Percentiles rank a stretch among this genome's conserved stretches.
These are phyloP conservation scores for Penicillium verrucosum DNA, from an alignment of 2,329 filamentous ascomycete species.

Conservation along the genomic window DNA sequence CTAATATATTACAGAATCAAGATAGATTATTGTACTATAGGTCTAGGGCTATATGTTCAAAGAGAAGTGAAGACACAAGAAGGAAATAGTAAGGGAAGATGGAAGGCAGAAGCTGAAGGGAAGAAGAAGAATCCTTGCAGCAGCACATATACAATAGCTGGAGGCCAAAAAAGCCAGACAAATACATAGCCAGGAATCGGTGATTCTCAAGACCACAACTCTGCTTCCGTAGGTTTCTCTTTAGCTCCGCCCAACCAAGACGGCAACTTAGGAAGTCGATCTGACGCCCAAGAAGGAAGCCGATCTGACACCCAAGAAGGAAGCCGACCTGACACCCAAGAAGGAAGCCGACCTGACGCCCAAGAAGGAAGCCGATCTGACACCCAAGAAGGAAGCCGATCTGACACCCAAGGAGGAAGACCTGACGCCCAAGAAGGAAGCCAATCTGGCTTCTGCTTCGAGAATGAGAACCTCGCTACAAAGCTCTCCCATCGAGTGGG, in stretches of 20 bases:
- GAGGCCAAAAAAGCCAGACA: background rate
- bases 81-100: background rate
- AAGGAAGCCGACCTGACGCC: slow-evolving; percentile 5
- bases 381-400: slow-evolving; percentile 8
- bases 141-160: background rate
- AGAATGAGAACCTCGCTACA: slow-evolving; percentile 1
- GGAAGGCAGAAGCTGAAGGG: background rate
- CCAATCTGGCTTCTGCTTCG: slow-evolving; percentile 3
- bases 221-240: slow-evolving; percentile 13
- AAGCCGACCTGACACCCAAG: slow-evolving; percentile 6
- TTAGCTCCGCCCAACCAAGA: slow-evolving; percentile 6
- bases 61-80: background rate
- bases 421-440: background rate
- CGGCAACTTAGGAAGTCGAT: slow-evolving; percentile 1
- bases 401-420: background rate
- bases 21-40: background rate
- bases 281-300: slow-evolving; percentile 5
- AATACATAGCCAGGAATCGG: background rate
- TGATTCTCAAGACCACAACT: slow-evolving; percentile 20
- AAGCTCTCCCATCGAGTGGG: slow-evolving; percentile 9
- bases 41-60: background rate
- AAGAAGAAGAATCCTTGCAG: background rate
- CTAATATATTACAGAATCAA: background rate
- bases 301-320: slow-evolving; percentile 3
- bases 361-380: background rate